A percentile compares a stretch with the other conserved stretches of the same genome.
Conservation (phyloP, 2,329 filamentous ascomycete species). For the Neonectria magnoliae region DNA sequence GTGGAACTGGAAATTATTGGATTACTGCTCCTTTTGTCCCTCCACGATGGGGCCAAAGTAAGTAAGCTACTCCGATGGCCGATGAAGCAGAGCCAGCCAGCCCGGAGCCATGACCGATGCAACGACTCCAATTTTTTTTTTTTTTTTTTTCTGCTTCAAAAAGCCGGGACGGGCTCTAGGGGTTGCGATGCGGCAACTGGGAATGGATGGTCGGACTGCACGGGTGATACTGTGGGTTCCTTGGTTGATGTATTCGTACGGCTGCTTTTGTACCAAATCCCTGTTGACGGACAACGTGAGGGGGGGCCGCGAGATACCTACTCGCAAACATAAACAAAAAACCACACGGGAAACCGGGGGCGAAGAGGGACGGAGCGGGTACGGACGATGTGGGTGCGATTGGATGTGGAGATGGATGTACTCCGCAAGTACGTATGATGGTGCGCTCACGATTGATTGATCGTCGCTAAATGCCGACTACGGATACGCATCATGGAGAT, state of each 20-base stretch:
- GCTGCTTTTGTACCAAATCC: neutral
- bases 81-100: neutral
- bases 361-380: constrained; percentile 9
- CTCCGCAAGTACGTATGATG: neutral
- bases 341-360: constrained; percentile 18
- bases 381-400: neutral
- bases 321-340: constrained; percentile 1
- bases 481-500: neutral
- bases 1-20: constrained; percentile 3
- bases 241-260: neutral
- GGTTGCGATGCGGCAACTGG: neutral
- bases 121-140: neutral
- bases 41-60: constrained; percentile 20
- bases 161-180: too few species aligned
- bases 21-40: neutral
- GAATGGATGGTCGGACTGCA: neutral
- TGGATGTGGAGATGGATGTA: constrained; percentile 2
- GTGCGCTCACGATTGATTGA: neutral
- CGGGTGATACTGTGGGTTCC: neutral
- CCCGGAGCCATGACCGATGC: neutral
- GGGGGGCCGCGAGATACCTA: neutral
- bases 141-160: neutral
- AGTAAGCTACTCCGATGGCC: neutral
- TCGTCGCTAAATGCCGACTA: neutral
- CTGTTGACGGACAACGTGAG: neutral